Percentiles rank a stretch among this genome's conserved stretches.
phyloP scores from a whole-genome alignment of 805 yeast species.

The Kodamaea hsintzibuensis region DNA sequence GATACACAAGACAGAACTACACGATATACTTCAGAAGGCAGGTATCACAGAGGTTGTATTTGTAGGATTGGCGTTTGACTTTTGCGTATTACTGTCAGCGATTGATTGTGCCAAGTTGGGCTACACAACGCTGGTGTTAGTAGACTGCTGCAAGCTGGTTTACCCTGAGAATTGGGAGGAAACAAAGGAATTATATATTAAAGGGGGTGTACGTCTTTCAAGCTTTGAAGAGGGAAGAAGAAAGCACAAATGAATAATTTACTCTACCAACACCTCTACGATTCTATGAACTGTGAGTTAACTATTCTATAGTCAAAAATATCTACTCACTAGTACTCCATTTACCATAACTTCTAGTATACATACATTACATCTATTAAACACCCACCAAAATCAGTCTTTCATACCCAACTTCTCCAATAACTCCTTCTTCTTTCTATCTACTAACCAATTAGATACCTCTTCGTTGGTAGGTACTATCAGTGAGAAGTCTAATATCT shows the following conservation, averaged over 20 bases:
- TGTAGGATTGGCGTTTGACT: slow-evolving; percentile 86
- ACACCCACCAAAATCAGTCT: background rate
- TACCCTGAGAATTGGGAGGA: slow-evolving; percentile 39
- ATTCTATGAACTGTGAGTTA: no score
- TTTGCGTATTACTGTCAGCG: slow-evolving; percentile 79
- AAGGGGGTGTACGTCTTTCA: background rate
- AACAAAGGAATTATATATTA: slow-evolving; percentile 12
- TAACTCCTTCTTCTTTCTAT: slow-evolving; percentile 44
- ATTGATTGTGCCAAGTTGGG: slow-evolving; percentile 64
- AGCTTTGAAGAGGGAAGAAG: background rate
- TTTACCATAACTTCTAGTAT: no score
- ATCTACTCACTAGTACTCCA: no score
- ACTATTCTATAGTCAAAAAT: no score
- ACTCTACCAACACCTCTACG: no score
- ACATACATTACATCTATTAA: background rate
- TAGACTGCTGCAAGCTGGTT: slow-evolving; percentile 58
- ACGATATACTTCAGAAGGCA: slow-evolving; percentile 43
- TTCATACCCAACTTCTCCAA: slow-evolving; percentile 33
- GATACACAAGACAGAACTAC: slow-evolving; percentile 66
- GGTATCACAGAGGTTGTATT: slow-evolving; percentile 62
- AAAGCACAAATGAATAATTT: no score
- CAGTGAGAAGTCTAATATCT: slow-evolving; percentile 22
- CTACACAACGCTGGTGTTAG: slow-evolving; percentile 61
- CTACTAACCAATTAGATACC: slow-evolving; percentile 49
- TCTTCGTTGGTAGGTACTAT: slow-evolving; percentile 36